Conservation (phyloP, 148 eudicot species). For the Polygonum aviculare region DNA sequence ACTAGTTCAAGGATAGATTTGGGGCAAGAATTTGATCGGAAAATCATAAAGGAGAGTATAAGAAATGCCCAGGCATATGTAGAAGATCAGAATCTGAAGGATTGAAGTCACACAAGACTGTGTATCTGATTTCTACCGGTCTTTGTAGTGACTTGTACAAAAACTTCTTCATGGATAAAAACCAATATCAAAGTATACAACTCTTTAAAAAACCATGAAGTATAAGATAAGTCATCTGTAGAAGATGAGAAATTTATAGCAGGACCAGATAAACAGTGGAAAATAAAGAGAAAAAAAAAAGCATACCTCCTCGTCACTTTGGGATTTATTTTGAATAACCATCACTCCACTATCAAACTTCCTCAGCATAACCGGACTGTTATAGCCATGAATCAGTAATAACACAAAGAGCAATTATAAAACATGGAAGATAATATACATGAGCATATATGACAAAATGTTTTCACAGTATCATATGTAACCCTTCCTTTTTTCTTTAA, state of each 20-base stretch:
- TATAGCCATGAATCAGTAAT: constrained; percentile 3
- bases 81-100: neutral
- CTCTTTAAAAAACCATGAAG: neutral
- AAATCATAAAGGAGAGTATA: neutral
- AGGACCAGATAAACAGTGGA: neutral
- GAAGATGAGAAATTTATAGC: neutral
- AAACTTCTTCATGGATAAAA: neutral
- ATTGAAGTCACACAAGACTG: neutral
- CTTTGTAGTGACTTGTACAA: neutral
- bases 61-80: neutral
- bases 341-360: constrained; percentile 93
- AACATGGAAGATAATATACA: constrained; percentile 3
- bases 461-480: neutral
- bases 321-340: constrained; percentile 85
- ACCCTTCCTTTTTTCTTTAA: neutral
- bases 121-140: neutral
- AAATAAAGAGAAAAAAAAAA: neutral
- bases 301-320: constrained; percentile 85
- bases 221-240: neutral
- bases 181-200: neutral
- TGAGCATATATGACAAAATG: neutral
- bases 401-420: neutral
- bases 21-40: neutral
- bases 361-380: constrained; percentile 86
- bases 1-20: neutral